phyloP scores from a whole-genome alignment of 768 basidiomycete species.

The Cantharellus anzutake region DNA sequence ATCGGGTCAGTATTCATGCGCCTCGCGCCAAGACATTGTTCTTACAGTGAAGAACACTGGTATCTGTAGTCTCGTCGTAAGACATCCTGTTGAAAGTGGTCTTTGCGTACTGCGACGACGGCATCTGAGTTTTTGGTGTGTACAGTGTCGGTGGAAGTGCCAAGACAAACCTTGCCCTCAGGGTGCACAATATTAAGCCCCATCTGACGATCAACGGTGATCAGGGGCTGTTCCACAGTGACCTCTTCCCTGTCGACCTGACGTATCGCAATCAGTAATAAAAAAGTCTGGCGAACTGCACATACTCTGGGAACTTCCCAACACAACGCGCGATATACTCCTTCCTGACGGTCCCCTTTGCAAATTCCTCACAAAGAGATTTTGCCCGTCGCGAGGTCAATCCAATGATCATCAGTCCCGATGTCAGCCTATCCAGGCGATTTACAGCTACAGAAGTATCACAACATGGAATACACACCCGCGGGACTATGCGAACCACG shows the following conservation, averaged over 20 bases:
- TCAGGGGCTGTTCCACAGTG: constrained; percentile 65
- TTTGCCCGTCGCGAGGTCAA: constrained; percentile 35
- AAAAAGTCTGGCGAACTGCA: constrained; percentile 6
- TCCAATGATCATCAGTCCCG: constrained; percentile 89
- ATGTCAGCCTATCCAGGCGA: constrained; percentile 82
- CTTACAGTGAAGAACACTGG: constrained; percentile 73
- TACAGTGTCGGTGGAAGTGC: neutral
- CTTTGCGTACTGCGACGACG: constrained; percentile 45
- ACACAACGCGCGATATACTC: constrained; percentile 80
- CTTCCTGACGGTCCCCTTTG: constrained; percentile 64
- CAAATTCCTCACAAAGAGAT: constrained; percentile 39
- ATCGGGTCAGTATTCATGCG: neutral
- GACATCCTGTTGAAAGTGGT: constrained; percentile 71
- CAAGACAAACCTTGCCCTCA: constrained; percentile 56
- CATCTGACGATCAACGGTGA: constrained; percentile 92
- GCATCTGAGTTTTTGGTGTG: neutral
- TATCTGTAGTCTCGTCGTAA: constrained; percentile 64
- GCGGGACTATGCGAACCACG: neutral
- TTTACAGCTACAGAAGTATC: constrained; percentile 54
- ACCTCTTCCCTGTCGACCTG: constrained; percentile 41
- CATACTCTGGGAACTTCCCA: constrained; percentile 74
- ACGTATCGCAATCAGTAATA: neutral
- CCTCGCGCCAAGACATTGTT: neutral
- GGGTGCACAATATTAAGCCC: constrained; percentile 92
- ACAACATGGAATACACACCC: neutral